Evolutionary conservation across 2,329 filamentous ascomycete genomes (phyloP).

Genomic region (Dactylellina haptotyla): DNA sequence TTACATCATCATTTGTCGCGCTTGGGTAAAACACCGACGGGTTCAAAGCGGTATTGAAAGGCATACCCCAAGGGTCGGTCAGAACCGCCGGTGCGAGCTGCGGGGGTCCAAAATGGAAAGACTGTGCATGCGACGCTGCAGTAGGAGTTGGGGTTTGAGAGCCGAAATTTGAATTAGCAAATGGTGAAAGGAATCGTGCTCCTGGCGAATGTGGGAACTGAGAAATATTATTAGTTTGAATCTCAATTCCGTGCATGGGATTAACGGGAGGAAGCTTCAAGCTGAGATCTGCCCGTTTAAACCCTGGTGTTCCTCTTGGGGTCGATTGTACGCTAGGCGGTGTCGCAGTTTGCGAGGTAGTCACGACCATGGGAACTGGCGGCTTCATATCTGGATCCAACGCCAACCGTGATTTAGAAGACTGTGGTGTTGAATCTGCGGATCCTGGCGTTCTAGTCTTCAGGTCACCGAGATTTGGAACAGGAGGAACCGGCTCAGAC

Average conservation of each 20-base stretch:
- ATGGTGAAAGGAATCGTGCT: constrained; percentile 40
- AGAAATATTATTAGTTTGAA: constrained; percentile 29
- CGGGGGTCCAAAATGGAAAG: constrained; percentile 29
- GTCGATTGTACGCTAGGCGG: constrained; percentile 39
- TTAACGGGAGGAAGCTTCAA: constrained; percentile 44
- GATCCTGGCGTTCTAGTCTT: constrained; percentile 27
- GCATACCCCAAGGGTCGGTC: constrained; percentile 51
- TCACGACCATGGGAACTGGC: constrained; percentile 36
- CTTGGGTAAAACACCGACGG: constrained; percentile 46
- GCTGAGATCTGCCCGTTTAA: constrained; percentile 47
- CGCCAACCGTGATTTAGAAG: constrained; percentile 29
- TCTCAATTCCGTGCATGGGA: constrained; percentile 46
- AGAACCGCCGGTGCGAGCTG: constrained; percentile 20
- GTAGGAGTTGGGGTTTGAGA: constrained; percentile 50
- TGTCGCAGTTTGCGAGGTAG: constrained; percentile 13
- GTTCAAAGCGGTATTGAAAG: constrained; percentile 38
- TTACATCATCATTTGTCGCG: constrained; percentile 43
- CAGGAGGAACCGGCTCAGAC: constrained; percentile 43
- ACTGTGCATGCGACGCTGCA: constrained; percentile 42
- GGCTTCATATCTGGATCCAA: constrained; percentile 45
- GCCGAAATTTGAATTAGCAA: constrained; percentile 40
- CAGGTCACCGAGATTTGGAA: constrained; percentile 38
- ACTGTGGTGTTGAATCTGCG: constrained; percentile 36
- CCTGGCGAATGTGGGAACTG: constrained; percentile 49
- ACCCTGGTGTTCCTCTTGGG: constrained; percentile 40